phyloP scores from a whole-genome alignment of 176 grass and related monocot genomes.

The Tillandsia leiboldiana region DNA sequence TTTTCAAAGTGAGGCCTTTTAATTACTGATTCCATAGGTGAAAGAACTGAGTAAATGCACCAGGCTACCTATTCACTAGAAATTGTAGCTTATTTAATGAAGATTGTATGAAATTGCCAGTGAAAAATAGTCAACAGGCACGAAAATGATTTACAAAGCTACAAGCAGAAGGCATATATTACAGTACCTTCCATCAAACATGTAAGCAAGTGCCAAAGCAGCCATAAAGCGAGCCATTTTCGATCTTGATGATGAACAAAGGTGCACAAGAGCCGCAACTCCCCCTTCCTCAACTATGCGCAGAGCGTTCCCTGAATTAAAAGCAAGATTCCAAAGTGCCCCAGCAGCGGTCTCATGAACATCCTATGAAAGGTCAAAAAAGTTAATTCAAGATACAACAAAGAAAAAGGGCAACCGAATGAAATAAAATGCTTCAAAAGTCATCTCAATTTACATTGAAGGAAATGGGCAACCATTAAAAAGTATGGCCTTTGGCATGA shows the following conservation, averaged over 20 bases:
- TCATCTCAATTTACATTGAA: too few relatives aligned
- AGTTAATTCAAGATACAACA: conserved; percentile 1
- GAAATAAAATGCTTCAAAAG: neutral
- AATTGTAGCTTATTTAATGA: neutral
- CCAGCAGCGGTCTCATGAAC: conserved; percentile 99
- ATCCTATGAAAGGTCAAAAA: conserved; percentile 45
- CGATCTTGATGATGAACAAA: conserved; percentile 81
- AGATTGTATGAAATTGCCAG: neutral
- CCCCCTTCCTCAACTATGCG: conserved; percentile 95
- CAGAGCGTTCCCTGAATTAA: conserved; percentile 85
- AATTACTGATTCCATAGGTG: too few relatives aligned
- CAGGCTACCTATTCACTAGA: too few relatives aligned
- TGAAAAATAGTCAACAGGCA: neutral
- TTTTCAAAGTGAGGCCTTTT: too few relatives aligned
- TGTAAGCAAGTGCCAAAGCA: conserved; percentile 92
- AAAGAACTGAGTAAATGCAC: too few relatives aligned
- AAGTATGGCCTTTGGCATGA: too few relatives aligned
- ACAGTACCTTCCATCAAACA: conserved; percentile 96
- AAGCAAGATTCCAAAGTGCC: conserved; percentile 99
- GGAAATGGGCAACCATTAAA: too few relatives aligned
- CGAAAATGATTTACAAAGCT: neutral
- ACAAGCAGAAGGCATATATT: neutral
- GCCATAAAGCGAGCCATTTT: conserved; percentile 99
- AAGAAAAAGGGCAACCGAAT: neutral
- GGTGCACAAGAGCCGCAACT: conserved; percentile 78